phyloP scores from a whole-genome alignment of 2,329 filamentous ascomycete species.

The Aspergillus nomiae region DNA sequence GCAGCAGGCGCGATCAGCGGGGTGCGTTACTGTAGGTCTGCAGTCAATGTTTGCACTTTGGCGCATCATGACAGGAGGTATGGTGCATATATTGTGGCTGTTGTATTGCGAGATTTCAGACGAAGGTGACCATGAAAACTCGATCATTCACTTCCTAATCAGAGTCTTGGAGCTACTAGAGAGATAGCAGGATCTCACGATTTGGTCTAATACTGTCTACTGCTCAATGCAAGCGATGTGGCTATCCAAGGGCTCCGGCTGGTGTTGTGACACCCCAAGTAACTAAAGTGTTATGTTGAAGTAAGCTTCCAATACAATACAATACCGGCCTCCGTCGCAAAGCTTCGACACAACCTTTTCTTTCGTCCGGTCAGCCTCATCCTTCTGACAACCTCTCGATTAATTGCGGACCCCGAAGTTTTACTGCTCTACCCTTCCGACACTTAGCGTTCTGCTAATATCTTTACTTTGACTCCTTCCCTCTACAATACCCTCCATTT shows the following conservation, averaged over 20 bases:
- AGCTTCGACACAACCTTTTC: background rate
- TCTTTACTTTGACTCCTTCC: background rate
- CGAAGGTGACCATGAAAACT: background rate
- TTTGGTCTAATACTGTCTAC: background rate
- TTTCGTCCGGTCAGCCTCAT: background rate
- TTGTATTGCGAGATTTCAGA: background rate
- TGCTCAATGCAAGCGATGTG: background rate
- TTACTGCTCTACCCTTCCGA: background rate
- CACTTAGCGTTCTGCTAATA: background rate
- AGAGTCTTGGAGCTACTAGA: background rate
- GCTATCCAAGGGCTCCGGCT: background rate
- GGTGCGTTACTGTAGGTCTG: background rate
- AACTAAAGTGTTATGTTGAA: background rate
- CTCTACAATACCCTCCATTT: background rate
- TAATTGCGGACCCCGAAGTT: background rate
- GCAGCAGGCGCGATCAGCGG: background rate
- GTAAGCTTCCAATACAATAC: constrained; percentile 1
- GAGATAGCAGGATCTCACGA: background rate
- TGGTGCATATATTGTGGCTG: background rate
- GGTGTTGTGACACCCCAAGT: background rate
- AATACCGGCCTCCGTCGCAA: background rate
- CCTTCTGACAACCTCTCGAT: background rate
- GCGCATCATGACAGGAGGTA: background rate
- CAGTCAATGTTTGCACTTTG: background rate
- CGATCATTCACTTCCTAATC: background rate